Base-by-base conservation (phyloP, 2,329 filamentous ascomycete species). In the Calonectria ilicicola region DNA sequence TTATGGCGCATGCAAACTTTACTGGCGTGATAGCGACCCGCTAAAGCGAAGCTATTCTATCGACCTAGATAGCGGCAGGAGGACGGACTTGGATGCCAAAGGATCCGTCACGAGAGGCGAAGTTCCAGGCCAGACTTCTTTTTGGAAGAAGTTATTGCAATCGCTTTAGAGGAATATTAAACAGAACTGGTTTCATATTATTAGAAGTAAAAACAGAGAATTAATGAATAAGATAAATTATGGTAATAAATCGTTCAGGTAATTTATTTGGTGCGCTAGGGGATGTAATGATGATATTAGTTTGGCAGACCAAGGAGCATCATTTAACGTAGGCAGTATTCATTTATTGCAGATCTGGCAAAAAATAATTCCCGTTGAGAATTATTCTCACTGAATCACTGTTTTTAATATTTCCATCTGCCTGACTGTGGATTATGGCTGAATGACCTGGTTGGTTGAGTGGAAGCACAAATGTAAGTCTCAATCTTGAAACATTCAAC, bases 21-120 rank as follows among this genome's bases (percentile, higher is more conserved):
- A 85, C 47, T 90, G 89, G 82, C 78, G 82, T 29, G 76, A 80
- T n/a, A 86, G 85, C 72, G 92, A 91, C 2, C 84, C 81, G 8
- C 83, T 87, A 69, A 88, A 89, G 86, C 81, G 85, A 6, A 80
- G 84, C 7, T 81, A 86, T 67, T 89, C 91, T 67, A 87, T 92
- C 27, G 90, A 92, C 77, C 83, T 92, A 49, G 86, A 88, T 60
- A 87, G 88, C 2, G 91, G 91, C 0, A 85, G 89, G 65, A 85
- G 90, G 35, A 84, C 83, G 8, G 90, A 92, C 78, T 73, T 92
- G 56, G 89, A 92, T 40, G 85, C 87, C 71, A 84, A 82, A 62
- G 80, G 75, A 7, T 69, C 73, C 4, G 73, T 74, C 82, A 82
- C 64, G 81, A 85, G 70, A 72, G 82, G 29, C 6, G 81, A 69